Conservation (phyloP, 257 asterid genomes). For the Penstemon newberryi region DNA sequence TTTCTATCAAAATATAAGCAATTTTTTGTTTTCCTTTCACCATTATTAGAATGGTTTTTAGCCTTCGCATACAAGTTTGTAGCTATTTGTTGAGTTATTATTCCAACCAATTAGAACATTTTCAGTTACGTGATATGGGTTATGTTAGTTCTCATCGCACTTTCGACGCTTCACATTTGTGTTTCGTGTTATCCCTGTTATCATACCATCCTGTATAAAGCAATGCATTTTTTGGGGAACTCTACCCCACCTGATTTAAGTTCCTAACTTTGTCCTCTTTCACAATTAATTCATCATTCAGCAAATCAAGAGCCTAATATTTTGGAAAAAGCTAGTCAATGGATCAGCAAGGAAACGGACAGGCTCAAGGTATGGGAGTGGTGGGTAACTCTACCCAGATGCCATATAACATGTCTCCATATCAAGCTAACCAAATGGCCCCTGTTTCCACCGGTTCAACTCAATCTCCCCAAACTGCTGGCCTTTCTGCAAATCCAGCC, state of each 20-base stretch:
- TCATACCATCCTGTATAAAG: conserved; percentile 2
- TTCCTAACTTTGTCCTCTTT: not conserved
- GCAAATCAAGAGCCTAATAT: conserved; percentile 25
- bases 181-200: not conserved
- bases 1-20: too few species aligned
- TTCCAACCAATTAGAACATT: not conserved
- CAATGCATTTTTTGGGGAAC: not conserved
- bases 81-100: not conserved
- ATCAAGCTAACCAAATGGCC: conserved; percentile 75
- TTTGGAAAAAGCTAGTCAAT: conserved; percentile 35
- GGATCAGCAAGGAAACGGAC: conserved; percentile 96
- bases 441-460: conserved; percentile 58
- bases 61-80: not conserved
- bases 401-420: conserved; percentile 62
- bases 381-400: conserved; percentile 63
- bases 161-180: conserved; percentile 17
- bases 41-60: not conserved
- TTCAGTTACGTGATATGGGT: conserved; percentile 1
- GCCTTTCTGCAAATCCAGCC: conserved; percentile 67
- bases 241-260: not conserved
- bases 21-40: not conserved
- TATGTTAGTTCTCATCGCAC: not conserved
- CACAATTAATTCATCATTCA: not conserved
- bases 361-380: conserved; percentile 63
- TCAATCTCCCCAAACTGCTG: conserved; percentile 77